phyloP scores from a whole-genome alignment of 257 asterid genomes.

The Voacanga thouarsii region DNA sequence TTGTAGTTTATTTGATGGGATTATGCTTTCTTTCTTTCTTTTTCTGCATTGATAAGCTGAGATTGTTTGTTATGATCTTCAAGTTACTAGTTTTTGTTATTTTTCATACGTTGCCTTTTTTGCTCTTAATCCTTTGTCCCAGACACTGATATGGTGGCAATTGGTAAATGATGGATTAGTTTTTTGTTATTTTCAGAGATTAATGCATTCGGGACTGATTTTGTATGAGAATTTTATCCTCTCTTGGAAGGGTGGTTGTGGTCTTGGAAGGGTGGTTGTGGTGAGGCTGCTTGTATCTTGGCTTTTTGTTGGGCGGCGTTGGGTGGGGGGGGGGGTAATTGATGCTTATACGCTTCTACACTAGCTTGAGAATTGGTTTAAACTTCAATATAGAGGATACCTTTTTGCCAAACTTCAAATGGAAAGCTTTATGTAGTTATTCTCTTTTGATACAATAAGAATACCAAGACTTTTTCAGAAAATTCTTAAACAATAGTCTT shows the following conservation, averaged over 20 bases:
- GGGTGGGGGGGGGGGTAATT: background rate
- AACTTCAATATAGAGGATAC: background rate
- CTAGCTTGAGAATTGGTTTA: background rate
- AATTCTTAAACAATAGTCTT: background rate
- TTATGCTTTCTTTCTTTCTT: background rate
- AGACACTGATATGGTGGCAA: too few relatives aligned
- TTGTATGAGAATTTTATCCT: too few relatives aligned
- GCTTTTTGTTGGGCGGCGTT: too few relatives aligned
- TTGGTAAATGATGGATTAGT: too few relatives aligned
- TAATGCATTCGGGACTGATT: background rate
- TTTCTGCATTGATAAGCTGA: background rate
- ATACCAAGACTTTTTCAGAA: background rate
- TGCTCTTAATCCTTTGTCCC: background rate
- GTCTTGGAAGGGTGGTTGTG: too few relatives aligned
- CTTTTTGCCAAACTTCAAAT: background rate
- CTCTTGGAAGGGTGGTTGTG: too few relatives aligned
- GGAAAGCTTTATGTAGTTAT: too few relatives aligned
- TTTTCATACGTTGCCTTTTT: background rate
- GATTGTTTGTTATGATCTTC: background rate
- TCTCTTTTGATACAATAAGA: background rate
- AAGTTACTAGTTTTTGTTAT: background rate
- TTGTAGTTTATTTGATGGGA: background rate
- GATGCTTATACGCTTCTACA: background rate
- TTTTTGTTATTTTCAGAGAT: background rate
- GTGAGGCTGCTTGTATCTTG: too few relatives aligned